Evolutionary conservation across 1,284 basidiomycete genomes (phyloP), one percentile per base, ranked within the genome.

Genomic region (Schizophyllum amplum): DNA sequence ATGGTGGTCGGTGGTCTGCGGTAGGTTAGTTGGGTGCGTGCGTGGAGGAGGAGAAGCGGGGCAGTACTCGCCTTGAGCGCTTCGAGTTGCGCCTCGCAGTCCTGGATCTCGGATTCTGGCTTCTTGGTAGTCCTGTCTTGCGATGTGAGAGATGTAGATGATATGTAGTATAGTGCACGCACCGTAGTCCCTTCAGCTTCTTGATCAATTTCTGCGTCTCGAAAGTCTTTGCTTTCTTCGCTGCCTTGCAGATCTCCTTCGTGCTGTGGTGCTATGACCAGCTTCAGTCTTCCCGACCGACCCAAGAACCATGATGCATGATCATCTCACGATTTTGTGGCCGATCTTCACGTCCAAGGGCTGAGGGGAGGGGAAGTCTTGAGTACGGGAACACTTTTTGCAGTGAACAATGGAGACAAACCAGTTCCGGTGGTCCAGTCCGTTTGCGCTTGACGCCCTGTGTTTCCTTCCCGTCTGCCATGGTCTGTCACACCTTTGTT

Each of bases 201-300:
- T 94, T 94, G 55, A 95, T 82, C 15, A 89, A 71, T 66, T 89
- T 90, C 70, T 90, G 90, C 0, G 84, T 80, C 72, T 97, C 94
- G 62, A 92, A 92, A 0, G 82, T 75, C 69, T 86, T 91, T 6
- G 87, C 85, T 68, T 88, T 92, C 74, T 93, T 97, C 52, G 84
- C 81, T 4, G 84, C 81, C 64, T 86, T 87, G 57, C 75, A 75
- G 20, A 88, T 76, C 61, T 88, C 82, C 67, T 79, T 85, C 54
- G 86, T 64, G 60, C 80, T 78, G 63, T 90, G 87, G 67, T 89
- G 83, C 90, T 88, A 50, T 50, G 3, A 5, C 2, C 15, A 4
- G 7, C 17, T 9, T 42, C 11, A 42, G 33, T 9, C 33, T 17
- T 42, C 3, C n/a, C n/a, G n/a, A n/a, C n/a, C n/a, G 7, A 42